Evolutionary conservation across 495 filamentous ascomycete genomes (phyloP).

Genomic region (Penicillium pancosmium): DNA sequence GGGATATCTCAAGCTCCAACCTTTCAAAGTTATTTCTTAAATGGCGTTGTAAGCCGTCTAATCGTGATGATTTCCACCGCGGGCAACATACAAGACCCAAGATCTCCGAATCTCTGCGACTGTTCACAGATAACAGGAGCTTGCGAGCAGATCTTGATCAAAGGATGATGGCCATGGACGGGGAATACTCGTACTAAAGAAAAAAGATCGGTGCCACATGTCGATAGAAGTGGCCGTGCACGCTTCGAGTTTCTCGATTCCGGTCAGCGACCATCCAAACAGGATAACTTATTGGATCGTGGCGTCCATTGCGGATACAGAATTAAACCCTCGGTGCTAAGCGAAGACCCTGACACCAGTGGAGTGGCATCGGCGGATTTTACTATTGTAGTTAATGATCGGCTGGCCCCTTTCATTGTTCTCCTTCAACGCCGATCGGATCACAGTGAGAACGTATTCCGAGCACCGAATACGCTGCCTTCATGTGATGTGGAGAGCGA

Average conservation of each 20-base stretch:
- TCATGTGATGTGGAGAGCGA: constrained; percentile 4
- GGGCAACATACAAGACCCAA: no score
- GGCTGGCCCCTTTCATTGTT: not conserved
- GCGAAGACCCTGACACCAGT: constrained; percentile 1
- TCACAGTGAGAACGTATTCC: not conserved
- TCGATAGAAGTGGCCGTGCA: not conserved
- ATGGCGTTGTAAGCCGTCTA: no score
- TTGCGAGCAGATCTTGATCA: no score
- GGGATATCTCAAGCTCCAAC: no score
- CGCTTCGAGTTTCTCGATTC: not conserved
- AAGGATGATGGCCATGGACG: no score
- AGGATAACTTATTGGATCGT: not conserved
- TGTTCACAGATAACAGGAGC: no score
- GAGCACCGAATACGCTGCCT: constrained; percentile 4
- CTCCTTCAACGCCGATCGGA: not conserved
- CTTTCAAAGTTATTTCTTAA: no score
- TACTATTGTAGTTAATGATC: not conserved
- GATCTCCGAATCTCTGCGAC: no score
- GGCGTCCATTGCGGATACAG: not conserved
- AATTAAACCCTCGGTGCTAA: not conserved
- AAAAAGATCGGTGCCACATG: no score
- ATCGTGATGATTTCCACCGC: no score
- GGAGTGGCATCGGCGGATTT: constrained; percentile 1
- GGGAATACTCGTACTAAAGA: no score
- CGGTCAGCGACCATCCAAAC: not conserved